phyloP scores from a whole-genome alignment of 306 rosid genomes.

The Vigna hirtella region DNA sequence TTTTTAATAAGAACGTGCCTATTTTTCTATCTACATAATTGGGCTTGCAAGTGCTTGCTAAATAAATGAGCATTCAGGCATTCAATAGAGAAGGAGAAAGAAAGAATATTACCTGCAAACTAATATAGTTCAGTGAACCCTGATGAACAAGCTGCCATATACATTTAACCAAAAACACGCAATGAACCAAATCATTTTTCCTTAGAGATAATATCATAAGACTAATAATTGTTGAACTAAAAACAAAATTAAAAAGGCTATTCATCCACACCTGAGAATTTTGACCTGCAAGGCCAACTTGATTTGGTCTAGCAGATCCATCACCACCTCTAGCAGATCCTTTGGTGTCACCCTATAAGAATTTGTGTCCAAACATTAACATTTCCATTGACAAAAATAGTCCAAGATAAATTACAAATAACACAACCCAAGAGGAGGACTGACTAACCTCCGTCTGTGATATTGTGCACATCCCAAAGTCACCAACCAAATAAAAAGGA shows the following conservation, averaged over 20 bases:
- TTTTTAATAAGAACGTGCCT: conserved; percentile 4
- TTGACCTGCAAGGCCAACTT: conserved; percentile 62
- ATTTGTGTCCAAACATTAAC: conserved; percentile 43
- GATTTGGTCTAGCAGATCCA: conserved; percentile 73
- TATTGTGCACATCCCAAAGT: conserved; percentile 42
- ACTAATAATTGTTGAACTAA: conserved; percentile 11
- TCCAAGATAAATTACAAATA: conserved; percentile 5
- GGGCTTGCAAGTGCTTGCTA: background rate
- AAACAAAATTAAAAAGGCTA: conserved; percentile 28
- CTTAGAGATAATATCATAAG: background rate
- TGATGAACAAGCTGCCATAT: conserved; percentile 69
- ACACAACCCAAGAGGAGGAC: conserved; percentile 18
- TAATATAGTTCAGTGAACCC: conserved; percentile 68
- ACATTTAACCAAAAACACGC: conserved; percentile 39
- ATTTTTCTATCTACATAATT: conserved; percentile 15
- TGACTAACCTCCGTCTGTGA: conserved; percentile 81
- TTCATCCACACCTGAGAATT: conserved; percentile 71
- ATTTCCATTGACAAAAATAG: conserved; percentile 27
- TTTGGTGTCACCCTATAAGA: conserved; percentile 82
- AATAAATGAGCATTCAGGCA: conserved; percentile 26
- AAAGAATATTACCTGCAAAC: conserved; percentile 65
- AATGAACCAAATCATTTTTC: conserved; percentile 27
- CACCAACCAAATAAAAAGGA: conserved; percentile 36
- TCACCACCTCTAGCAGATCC: conserved; percentile 85
- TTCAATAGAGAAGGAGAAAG: conserved; percentile 35